These are phyloP conservation scores for Exserohilum turcica DNA, from an alignment of 2,329 filamentous ascomycete species.

Conservation along the genomic window DNA sequence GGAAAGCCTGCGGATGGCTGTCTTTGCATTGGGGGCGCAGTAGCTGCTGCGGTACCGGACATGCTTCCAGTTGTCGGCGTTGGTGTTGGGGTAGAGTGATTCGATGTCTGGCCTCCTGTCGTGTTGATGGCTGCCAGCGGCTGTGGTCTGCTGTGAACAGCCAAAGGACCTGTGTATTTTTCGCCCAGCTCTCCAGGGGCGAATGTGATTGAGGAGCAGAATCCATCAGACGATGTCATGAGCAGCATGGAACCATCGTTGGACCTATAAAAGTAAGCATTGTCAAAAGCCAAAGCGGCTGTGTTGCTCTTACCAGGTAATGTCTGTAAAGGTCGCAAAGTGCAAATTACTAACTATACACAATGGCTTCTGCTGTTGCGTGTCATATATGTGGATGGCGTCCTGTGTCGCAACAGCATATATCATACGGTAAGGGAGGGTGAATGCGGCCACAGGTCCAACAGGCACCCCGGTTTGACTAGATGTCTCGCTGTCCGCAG, in stretches of 20 bases:
- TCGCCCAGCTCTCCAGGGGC: constrained; percentile 82
- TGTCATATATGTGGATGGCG: constrained; percentile 92
- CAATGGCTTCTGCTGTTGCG: constrained; percentile 90
- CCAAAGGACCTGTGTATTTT: constrained; percentile 70
- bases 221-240: constrained; percentile 97
- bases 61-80: constrained; percentile 70
- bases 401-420: constrained; percentile 98
- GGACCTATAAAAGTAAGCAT: constrained; percentile 59
- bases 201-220: constrained; percentile 92
- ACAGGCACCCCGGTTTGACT: constrained; percentile 60
- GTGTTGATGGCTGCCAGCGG: constrained; percentile 51
- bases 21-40: constrained; percentile 60
- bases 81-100: constrained; percentile 70
- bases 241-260: constrained; percentile 78
- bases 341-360: constrained; percentile 97
- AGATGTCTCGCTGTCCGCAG: constrained; percentile 56
- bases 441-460: constrained; percentile 69
- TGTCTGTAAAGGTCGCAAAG: constrained; percentile 94
- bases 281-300: not conserved
- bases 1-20: constrained; percentile 60
- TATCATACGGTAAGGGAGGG: constrained; percentile 87
- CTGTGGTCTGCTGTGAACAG: constrained; percentile 43
- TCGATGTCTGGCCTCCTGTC: constrained; percentile 53
- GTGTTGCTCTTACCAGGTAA: constrained; percentile 72
- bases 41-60: constrained; percentile 56